These are phyloP conservation scores for Coniochaeta pulveracea DNA, from an alignment of 2,329 filamentous ascomycete species.

Conservation along the genomic window DNA sequence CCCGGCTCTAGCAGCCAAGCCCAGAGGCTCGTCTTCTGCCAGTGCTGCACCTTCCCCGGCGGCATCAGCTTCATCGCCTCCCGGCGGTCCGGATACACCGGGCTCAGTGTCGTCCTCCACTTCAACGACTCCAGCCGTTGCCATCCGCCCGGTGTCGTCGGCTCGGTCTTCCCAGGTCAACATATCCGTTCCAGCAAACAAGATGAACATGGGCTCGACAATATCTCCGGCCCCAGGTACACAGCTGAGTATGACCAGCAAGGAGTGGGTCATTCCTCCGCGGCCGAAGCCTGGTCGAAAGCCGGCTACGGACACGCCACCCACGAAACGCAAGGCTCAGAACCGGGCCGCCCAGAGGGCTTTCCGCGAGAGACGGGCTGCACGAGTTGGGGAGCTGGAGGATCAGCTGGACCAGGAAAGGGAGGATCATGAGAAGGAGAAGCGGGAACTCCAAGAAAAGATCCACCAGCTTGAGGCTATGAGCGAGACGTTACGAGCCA, in stretches of 20 bases:
- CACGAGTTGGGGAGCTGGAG: slow-evolving; percentile 68
- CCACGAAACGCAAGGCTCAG: slow-evolving; percentile 88
- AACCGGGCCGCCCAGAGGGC: slow-evolving; percentile 86
- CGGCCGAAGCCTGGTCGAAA: slow-evolving; percentile 86
- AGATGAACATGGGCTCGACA: slow-evolving; percentile 35
- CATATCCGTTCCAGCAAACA: slow-evolving; percentile 20
- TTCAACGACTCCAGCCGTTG: slow-evolving; percentile 10
- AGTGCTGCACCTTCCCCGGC: slow-evolving; percentile 12
- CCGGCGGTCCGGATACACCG: slow-evolving; percentile 9
- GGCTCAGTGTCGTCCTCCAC: slow-evolving; percentile 10
- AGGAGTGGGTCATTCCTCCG: slow-evolving; percentile 78
- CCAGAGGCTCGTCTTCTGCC: slow-evolving; percentile 5
- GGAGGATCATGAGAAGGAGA: slow-evolving; percentile 42
- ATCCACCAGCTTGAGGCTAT: slow-evolving; percentile 51
- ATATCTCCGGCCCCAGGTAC: slow-evolving; percentile 28
- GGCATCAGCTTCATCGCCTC: slow-evolving; percentile 11
- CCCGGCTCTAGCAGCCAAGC: neutral
- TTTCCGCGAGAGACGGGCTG: slow-evolving; percentile 78
- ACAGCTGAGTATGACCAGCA: slow-evolving; percentile 54
- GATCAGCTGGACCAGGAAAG: slow-evolving; percentile 53
- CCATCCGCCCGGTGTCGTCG: slow-evolving; percentile 14
- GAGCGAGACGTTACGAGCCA: slow-evolving; percentile 51
- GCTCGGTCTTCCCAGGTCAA: slow-evolving; percentile 7
- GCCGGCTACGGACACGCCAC: slow-evolving; percentile 83
- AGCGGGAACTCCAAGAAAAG: slow-evolving; percentile 45